Evolutionary conservation across 1,284 basidiomycete species (phyloP), one percentile per base, ranked within the genome.

Genomic region (Polyporus tsugae): DNA sequence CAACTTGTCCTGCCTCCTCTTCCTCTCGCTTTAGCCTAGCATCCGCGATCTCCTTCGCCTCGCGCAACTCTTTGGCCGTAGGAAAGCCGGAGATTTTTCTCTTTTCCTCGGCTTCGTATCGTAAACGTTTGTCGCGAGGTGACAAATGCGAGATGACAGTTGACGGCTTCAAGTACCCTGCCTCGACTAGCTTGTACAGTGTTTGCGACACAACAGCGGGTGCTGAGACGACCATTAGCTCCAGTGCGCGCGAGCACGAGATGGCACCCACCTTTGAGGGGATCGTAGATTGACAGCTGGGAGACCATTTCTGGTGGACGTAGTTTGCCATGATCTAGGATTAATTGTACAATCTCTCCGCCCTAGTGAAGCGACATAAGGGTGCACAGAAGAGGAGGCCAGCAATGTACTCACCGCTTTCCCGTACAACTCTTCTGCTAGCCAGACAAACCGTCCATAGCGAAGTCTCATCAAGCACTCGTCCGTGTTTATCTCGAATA

Each of bases 281-380:
- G 78, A 68, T 91, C 87, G 63, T 80, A 80, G 9, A 81, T 78
- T 11, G 85, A 83, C 22, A 95, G 77, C 41, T 83, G 78, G 15
- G 84, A 81, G 36, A 95, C 78, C 60, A 96, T 88, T 69, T 95
- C 91, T 74, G 88, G 89, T 9, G 91, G 86, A 62, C 89, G 88
- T 73, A 98, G 86, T 79, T 97, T 97, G 53, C 96, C 96, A 76
- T 95, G 92, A 75, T 95, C 88, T 63, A 97, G 82, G 46, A 98
- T 83, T 38, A 90, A 81, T 72, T 91, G 89, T 19, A 97, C 83
- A 67, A 97, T 88, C 65, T 92, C 88, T 58, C 89, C 87, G 6
- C 87, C 93, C 94, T 96, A 13, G 70, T 39, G 10, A 36, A 1
- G 13, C 1, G 36, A 36, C 7, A 53, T 52, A 4, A 35, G 53